Percentiles rank a stretch among this genome's conserved stretches.
Conservation (phyloP, 768 basidiomycete genomes). For the Calocera cornea region DNA sequence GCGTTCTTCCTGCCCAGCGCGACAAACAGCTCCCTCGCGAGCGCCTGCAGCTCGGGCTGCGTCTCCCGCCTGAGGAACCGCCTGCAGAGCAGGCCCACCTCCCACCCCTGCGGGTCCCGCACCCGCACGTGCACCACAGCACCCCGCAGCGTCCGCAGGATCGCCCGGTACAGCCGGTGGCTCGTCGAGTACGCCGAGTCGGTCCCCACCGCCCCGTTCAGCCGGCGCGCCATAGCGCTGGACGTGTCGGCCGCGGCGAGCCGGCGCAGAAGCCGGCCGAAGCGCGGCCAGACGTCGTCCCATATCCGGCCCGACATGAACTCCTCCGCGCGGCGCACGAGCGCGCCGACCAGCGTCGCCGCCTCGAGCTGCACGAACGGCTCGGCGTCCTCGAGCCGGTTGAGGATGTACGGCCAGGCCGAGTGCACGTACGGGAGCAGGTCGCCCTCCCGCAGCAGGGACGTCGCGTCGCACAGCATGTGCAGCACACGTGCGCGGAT, state of each 20-base stretch:
- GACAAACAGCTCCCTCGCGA: constrained; percentile 50
- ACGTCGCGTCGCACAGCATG: constrained; percentile 58
- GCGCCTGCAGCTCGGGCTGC: constrained; percentile 60
- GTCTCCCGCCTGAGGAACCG: constrained; percentile 55
- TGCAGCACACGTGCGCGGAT: constrained; percentile 73
- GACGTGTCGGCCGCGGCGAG: constrained; percentile 50
- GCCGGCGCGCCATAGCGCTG: constrained; percentile 52
- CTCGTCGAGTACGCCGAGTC: constrained; percentile 68
- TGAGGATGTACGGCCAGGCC: constrained; percentile 90
- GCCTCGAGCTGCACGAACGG: constrained; percentile 70
- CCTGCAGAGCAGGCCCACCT: constrained; percentile 59
- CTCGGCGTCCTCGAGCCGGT: constrained; percentile 60
- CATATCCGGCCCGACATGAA: constrained; percentile 79
- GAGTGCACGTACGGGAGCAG: constrained; percentile 75
- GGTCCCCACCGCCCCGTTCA: constrained; percentile 38
- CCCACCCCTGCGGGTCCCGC: constrained; percentile 64
- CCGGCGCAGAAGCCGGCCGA: constrained; percentile 43
- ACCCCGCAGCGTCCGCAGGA: constrained; percentile 59
- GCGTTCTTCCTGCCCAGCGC: constrained; percentile 48
- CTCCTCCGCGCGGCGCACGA: constrained; percentile 57
- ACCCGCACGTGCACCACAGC: constrained; percentile 50
- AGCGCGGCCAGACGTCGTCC: constrained; percentile 89
- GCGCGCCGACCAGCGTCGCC: constrained; percentile 53
- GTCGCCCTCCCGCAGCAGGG: constrained; percentile 53
- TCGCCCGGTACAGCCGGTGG: constrained; percentile 63